Conservation (phyloP, 169 alveolate species). For the Plasmodium sp. region DNA sequence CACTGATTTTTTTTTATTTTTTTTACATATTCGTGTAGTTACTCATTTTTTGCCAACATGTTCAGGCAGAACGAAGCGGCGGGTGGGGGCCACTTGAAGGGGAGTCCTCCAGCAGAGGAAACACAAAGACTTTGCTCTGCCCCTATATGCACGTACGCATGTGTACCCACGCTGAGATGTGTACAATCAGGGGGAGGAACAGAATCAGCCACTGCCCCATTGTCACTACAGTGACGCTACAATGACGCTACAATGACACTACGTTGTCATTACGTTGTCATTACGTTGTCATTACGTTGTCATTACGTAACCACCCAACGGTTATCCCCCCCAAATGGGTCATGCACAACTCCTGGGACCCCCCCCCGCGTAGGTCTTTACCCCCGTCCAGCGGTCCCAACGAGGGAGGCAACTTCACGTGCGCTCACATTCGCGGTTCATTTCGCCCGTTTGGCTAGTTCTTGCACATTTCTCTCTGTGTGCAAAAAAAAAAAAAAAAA, state of each 20-base stretch:
- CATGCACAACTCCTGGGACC: background rate
- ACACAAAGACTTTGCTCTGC: background rate
- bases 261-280: background rate
- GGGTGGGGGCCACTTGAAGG: background rate
- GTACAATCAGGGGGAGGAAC: background rate
- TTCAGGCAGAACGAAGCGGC: background rate
- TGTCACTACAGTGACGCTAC: no score
- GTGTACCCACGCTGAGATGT: background rate
- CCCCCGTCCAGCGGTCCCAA: background rate
- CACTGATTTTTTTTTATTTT: background rate
- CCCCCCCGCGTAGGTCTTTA: background rate
- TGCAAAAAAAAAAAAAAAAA: background rate
- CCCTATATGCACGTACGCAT: background rate
- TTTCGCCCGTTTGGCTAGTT: background rate
- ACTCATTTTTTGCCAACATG: background rate
- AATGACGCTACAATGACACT: no score
- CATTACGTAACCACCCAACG: background rate
- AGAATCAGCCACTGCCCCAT: background rate
- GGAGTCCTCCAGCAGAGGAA: background rate
- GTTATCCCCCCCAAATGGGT: background rate
- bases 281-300: background rate
- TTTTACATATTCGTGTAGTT: background rate
- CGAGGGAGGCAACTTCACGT: background rate
- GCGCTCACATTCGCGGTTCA: background rate
- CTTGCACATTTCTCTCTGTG: background rate